Evolutionary conservation across 345 rosid species (phyloP).

Genomic region (Salix caprea): DNA sequence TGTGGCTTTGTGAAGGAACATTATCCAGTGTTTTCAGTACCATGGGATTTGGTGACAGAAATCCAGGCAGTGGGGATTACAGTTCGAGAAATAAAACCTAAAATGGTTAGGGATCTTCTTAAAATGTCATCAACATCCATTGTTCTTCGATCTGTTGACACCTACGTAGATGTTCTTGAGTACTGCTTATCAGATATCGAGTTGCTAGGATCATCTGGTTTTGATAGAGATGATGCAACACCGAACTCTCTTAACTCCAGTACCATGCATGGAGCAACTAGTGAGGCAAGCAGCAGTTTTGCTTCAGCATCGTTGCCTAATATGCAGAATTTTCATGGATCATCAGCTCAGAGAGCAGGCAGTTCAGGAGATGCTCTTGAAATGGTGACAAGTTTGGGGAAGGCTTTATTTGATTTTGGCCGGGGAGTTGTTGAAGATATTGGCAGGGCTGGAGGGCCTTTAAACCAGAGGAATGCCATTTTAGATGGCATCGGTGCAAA

Average conservation of each 20-base stretch:
- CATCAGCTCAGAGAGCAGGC: constrained; percentile 39
- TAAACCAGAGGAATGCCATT: constrained; percentile 27
- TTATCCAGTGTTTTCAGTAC: constrained; percentile 84
- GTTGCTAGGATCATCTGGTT: constrained; percentile 38
- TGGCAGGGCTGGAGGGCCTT: constrained; percentile 61
- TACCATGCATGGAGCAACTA: constrained; percentile 17
- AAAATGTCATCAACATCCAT: constrained; percentile 55
- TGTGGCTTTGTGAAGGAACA: constrained; percentile 94
- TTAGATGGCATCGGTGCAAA: constrained; percentile 32
- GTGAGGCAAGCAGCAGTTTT: constrained; percentile 35
- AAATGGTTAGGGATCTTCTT: constrained; percentile 89
- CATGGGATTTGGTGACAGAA: constrained; percentile 87
- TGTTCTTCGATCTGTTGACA: constrained; percentile 77
- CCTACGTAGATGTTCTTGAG: constrained; percentile 83
- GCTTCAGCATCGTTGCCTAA: constrained; percentile 30
- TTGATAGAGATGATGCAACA: constrained; percentile 26
- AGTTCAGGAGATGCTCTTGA: constrained; percentile 94
- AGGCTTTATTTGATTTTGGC: constrained; percentile 87
- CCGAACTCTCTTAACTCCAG: constrained; percentile 21
- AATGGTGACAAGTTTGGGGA: constrained; percentile 87
- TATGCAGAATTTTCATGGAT: constrained; percentile 24
- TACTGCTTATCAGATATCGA: constrained; percentile 84
- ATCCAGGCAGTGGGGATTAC: constrained; percentile 68
- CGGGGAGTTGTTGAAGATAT: constrained; percentile 89
- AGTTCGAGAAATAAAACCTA: constrained; percentile 80